Evolutionary conservation across 768 basidiomycete species (phyloP), one percentile per base, ranked within the genome.

Genomic region (Coprinellus micaceus): DNA sequence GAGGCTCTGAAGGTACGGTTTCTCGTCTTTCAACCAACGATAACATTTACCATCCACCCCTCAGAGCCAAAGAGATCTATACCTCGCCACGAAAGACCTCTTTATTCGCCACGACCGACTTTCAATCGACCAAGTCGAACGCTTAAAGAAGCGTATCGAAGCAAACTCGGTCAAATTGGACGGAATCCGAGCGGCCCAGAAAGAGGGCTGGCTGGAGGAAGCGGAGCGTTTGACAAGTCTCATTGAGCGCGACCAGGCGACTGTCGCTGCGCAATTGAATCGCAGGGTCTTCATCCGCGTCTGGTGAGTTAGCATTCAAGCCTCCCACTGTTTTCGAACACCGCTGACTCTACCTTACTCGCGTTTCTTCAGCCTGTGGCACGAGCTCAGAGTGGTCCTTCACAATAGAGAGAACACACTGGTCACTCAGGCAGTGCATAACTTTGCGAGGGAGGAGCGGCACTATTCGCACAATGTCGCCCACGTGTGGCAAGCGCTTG

Each of bases 361-460:
- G 24, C 17, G 26, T 41, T 55, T 46, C 36, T 19, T 54, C 50
- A 94, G 94, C 61, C 83, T 97, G 82, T 98, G 94, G 94, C 91
- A 96, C 64, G 94, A 98, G 69, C 77, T 96, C n/a, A 85, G 91
- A 22, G 90, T 94, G 17, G 87, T 98, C 36, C 74, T 96, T 44
- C 94, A 97, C 69, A 94, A 95, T 61, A 79, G 89, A 53, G 94
- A 97, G 73, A 91, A 93, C 61, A 80, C 89, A 0, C 78, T 95
- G 33, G 71, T 95, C 25, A 88, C 89, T 0, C 77, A 86, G 58
- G 75, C 88, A 2, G 84, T 88, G 58, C 85, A 91, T 67, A 72
- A 74, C 1, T 90, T 94, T 67, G 84, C 86, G 2, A 78, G 77
- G 51, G 89, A 91, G 54, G 91, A 95, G 65, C 81, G 80, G 47